phyloP scores from a whole-genome alignment of 768 basidiomycete genomes.

The Lactarius tabidus region DNA sequence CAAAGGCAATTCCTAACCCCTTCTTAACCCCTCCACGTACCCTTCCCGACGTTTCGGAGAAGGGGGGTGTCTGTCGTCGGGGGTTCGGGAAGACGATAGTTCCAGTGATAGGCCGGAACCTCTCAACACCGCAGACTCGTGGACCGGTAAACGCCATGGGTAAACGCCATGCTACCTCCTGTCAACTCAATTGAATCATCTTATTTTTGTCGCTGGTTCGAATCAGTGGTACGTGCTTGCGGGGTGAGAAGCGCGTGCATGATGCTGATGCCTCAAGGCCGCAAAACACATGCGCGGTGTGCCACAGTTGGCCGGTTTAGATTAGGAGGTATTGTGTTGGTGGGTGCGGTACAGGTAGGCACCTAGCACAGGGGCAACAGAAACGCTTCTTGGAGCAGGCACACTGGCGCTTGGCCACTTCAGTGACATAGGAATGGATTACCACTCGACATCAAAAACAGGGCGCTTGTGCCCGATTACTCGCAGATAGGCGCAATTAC shows the following conservation, averaged over 20 bases:
- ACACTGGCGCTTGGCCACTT: neutral
- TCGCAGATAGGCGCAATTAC: neutral
- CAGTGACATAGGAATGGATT: conserved; percentile 1
- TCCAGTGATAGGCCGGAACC: neutral
- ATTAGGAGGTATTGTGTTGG: neutral
- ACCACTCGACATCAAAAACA: neutral
- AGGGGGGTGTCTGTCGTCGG: neutral
- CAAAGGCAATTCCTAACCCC: conserved; percentile 4
- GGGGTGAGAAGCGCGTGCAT: conserved; percentile 1
- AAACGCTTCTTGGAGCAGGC: neutral
- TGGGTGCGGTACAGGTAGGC: neutral
- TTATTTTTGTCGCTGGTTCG: neutral
- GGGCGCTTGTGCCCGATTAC: neutral
- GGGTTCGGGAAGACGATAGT: neutral
- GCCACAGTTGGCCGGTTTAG: conserved; percentile 6
- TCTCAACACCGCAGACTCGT: neutral
- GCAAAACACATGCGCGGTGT: neutral
- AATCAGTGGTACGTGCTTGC: neutral
- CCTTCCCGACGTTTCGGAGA: neutral
- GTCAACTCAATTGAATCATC: neutral
- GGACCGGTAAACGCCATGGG: neutral
- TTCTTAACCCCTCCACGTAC: neutral
- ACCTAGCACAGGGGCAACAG: neutral
- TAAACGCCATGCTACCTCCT: neutral
- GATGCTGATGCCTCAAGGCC: neutral